Evolutionary conservation across 139 green algal genomes (phyloP), one percentile per base, ranked within the genome.

Genomic region (Gonium pectorale): DNA sequence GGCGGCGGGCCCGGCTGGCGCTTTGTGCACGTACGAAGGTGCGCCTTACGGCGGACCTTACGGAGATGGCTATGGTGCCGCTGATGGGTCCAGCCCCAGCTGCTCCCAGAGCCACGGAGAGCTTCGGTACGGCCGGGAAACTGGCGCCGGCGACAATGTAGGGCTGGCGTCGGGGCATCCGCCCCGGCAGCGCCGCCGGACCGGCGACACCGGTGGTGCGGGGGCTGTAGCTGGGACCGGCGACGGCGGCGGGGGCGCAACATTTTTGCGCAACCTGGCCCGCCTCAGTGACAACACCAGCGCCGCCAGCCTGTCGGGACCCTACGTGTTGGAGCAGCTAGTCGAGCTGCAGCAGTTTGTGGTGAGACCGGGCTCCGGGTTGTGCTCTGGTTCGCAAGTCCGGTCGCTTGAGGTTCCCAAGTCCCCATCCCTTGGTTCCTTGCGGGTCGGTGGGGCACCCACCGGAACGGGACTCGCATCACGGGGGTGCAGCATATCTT

Each of bases 281-380:
- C 56, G 72, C 2, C 52, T 80, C 22, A 80, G 72, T 27, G 72
- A 80, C 52, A 80, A 80, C 52, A 52, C 35, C 51, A 70, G 56
- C 41, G 74, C 74, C 1, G 74, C 56, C 38, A 70, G 56, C 5
- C 41, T 81, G 54, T 81, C 74, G 0, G 74, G 74, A 19, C 74
- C 74, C 15, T 46, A 81, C 43, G 74, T 81, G 38, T 21, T 81
- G 54, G 74, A 81, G 56, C 74, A 70, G 38, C 40, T 81, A 13
- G 74, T 59, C 2, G 74, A 81, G 74, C 74, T 81, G 59, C 74
- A 81, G 56, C 74, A 81, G 3, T 70, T 69, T 43, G 74, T 81
- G 74, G 74, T 81, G 41, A 43, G 74, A 40, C 44, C 4, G 44
- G 67, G 22, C n/a, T n/a, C n/a, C n/a, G n/a, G n/a, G n/a, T n/a